Base-by-base conservation (phyloP, 129 eudicot species). In the Pulicaria dysenterica region DNA sequence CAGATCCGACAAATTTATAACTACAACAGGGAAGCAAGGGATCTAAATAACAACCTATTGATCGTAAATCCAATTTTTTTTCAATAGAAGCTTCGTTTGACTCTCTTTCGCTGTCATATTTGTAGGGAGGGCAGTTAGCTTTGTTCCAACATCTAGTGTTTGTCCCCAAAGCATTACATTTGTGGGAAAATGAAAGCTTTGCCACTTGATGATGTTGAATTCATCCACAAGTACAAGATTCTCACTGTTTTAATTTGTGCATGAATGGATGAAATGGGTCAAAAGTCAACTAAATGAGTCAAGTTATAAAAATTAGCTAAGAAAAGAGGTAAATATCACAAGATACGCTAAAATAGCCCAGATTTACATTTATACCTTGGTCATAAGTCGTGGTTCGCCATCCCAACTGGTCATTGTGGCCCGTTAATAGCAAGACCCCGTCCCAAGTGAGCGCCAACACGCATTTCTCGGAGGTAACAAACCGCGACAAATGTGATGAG, bases 121-220 rank as follows among this genome's bases (percentile, higher is more conserved):
- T 69, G 24, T 75, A 45, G 83, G 81, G 42, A 73, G 82, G 10
- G 97, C 85, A 31, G 92, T 90, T 65, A 95, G 81, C 69, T 81
- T 83, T 13, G 99, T 94, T 57, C 71, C 83, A 9, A 87, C 93
- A 50, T 86, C 81, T 43, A 94, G 73, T 74, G 85, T 84, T 67
- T 94, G 99, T 6, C 99, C 97, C 89, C 84, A 81, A 11, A 94
- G 86, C 92, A 94, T 84, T 41, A 86, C 72, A 72, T 90, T 78
- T 41, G 99, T 94, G 3, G 99, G 99, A 74, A 88, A 94, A 78
- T 90, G 92, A 85, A 94, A 94, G 75, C 91, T 94, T 72, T 94
- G 99, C 99, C 99, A 94, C 74, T 83, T 90, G 50, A 88, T 86
- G 50, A 51, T 43, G 78, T 84, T 76, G 58, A 69, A 39, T 24